Evolutionary conservation across 768 basidiomycete genomes (phyloP).

Genomic region (Mycena polygramma): DNA sequence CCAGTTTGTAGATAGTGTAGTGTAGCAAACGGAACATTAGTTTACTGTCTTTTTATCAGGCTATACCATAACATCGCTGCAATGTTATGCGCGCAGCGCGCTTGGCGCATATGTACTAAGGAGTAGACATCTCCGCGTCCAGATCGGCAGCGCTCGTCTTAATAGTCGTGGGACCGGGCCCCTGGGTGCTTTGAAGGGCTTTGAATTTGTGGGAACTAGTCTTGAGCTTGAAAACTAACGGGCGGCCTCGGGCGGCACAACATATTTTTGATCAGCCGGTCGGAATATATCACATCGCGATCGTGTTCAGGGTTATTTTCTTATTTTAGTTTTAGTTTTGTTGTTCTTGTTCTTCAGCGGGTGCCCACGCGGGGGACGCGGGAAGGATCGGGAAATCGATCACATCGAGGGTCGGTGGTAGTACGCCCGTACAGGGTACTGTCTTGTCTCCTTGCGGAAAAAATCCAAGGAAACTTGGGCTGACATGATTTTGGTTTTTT

Average conservation of each 20-base stretch:
- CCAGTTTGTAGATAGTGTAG: constrained; percentile 34
- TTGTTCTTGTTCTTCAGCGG: neutral
- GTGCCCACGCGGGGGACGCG: neutral
- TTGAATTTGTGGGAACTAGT: neutral
- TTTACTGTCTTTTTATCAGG: constrained; percentile 16
- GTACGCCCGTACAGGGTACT: neutral
- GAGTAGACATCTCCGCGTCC: neutral
- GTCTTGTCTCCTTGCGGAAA: neutral
- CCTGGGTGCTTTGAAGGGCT: too few relatives aligned
- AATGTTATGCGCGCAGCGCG: too few relatives aligned
- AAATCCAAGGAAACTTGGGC: too few relatives aligned
- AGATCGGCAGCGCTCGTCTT: neutral
- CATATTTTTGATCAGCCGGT: neutral
- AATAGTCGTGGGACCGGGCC: neutral
- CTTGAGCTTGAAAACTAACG: neutral
- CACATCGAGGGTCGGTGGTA: too few relatives aligned
- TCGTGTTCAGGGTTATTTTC: neutral
- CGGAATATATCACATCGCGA: neutral
- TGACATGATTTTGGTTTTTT: too few relatives aligned
- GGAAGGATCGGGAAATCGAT: neutral
- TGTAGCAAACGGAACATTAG: constrained; percentile 22
- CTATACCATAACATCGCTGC: neutral
- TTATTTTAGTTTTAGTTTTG: too few relatives aligned
- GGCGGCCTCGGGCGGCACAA: too few relatives aligned
- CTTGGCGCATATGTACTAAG: neutral